A percentile compares a stretch with the other conserved stretches of the same genome.
phyloP scores from a whole-genome alignment of 2,329 filamentous ascomycete species.

The Drechmeria coniospora region DNA sequence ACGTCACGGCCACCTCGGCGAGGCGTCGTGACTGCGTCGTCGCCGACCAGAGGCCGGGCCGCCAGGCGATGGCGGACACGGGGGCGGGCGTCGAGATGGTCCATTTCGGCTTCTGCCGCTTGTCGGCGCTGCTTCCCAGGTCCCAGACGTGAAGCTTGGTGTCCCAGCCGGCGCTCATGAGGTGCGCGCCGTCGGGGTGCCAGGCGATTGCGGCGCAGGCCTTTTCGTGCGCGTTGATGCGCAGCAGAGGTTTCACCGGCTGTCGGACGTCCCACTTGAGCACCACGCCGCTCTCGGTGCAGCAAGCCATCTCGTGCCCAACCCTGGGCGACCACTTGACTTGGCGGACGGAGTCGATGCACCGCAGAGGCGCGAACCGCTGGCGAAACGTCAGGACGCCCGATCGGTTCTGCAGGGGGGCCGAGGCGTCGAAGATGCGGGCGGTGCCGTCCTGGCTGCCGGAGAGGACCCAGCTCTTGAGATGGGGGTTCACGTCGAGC shows the following conservation, averaged over 20 bases:
- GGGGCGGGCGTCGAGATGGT: constrained; percentile 45
- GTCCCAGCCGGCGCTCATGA: constrained; percentile 48
- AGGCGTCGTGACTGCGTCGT: constrained; percentile 43
- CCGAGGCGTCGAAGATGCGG: constrained; percentile 43
- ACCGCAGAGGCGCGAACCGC: constrained; percentile 24
- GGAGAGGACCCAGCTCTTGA: constrained; percentile 40
- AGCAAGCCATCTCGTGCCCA: constrained; percentile 47
- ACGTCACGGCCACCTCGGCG: constrained; percentile 46
- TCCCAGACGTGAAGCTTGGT: constrained; percentile 51
- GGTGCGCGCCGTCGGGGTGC: constrained; percentile 53
- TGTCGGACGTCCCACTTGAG: constrained; percentile 51
- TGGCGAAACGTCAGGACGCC: constrained; percentile 34
- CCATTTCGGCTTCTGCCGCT: constrained; percentile 49
- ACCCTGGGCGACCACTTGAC: constrained; percentile 51
- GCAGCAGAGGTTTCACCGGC: constrained; percentile 33
- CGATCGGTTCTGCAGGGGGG: constrained; percentile 29
- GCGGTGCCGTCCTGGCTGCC: constrained; percentile 50
- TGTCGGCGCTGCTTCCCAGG: constrained; percentile 41
- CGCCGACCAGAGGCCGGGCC: constrained; percentile 50
- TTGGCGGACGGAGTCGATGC: constrained; percentile 34
- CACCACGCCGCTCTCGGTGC: constrained; percentile 45
- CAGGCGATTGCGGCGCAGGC: constrained; percentile 45
- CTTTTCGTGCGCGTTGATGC: constrained; percentile 47
- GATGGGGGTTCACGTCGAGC: constrained; percentile 46
- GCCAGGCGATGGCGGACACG: constrained; percentile 44